Evolutionary conservation across 108 stramenopile species (phyloP), one percentile per base, ranked within the genome.

Genomic region (Chaetoceros muelleri): DNA sequence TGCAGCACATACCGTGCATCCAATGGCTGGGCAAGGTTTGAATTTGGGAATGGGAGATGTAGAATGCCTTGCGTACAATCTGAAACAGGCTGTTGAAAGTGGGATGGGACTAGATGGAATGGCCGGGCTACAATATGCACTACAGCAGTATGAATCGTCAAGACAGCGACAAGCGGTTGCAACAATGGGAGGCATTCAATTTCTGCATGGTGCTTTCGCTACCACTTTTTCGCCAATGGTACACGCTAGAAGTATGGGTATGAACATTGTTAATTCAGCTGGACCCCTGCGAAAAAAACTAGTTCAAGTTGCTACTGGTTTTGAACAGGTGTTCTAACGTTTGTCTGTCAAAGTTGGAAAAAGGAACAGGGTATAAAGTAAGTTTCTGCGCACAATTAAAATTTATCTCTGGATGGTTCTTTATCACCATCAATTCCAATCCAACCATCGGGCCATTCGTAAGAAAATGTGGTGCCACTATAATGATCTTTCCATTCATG

Each of bases 1-100:
- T 76, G 94, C 96, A 0, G 96, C 96, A 2, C 96, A 97, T 75
- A 90, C 93, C 0, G 78, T 97, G 21, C 97, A 98, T 77, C 97
- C 95, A 17, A 93, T 96, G 91, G 97, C 97, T 3, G 96, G 97
- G 25, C 97, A 98, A 62, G 95, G 95, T 0, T 78, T 98, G 48
- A 98, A 98, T 76, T 72, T 98, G 18, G 96, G 96, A 31, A 62
- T 98, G 50, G 85, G 72, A 25, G 96, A 96, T 69, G 93, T 85
- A 3, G 60, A 72, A 8, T 60, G 50, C 2, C 73, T 97, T 46
- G 60, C 76, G 1, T 44, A 53, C 0, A 57, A 58, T 22, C 48
- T 93, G 7, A 70, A 75, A 47, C 74, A 85, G 60, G 77, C 82
- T 8, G 10, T 69, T 46, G 69, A 70, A 48, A 61, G 73, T 5